phyloP scores from a whole-genome alignment of 2,329 filamentous ascomycete species.

The Exophiala sideris region DNA sequence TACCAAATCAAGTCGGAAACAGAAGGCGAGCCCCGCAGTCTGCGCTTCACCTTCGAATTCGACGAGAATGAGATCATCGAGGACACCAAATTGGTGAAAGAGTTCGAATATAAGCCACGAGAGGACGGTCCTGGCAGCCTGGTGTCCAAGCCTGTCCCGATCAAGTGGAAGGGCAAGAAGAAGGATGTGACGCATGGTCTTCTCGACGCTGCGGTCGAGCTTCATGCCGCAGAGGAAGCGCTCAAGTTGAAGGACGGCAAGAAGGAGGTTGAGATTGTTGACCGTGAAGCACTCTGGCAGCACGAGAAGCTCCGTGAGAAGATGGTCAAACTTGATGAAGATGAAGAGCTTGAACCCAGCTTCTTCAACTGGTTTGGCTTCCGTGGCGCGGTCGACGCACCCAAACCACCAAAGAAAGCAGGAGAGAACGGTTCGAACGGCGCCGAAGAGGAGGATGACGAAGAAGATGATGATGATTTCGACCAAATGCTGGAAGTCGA shows the following conservation, averaged over 20 bases:
- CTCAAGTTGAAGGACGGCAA: constrained; percentile 23
- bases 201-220: constrained; percentile 66
- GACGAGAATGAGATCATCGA: constrained; percentile 77
- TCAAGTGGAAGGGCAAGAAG: constrained; percentile 78
- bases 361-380: constrained; percentile 93
- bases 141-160: constrained; percentile 83
- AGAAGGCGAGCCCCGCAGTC: constrained; percentile 72
- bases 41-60: constrained; percentile 77
- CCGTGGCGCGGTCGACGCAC: constrained; percentile 63
- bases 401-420: constrained; percentile 62
- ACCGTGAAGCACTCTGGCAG: constrained; percentile 29
- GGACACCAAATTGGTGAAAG: constrained; percentile 78
- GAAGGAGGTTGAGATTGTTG: constrained; percentile 22
- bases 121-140: constrained; percentile 66
- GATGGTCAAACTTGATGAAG: constrained; percentile 39
- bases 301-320: constrained; percentile 28
- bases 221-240: constrained; percentile 61
- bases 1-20: constrained; percentile 67
- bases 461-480: constrained; percentile 49
- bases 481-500: constrained; percentile 68
- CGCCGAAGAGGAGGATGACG: constrained; percentile 47
- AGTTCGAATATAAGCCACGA: constrained; percentile 68
- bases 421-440: constrained; percentile 54
- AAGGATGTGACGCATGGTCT: constrained; percentile 82
- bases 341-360: constrained; percentile 49